These are phyloP conservation scores for Penicillium bialowiezense DNA, from an alignment of 495 filamentous ascomycete genomes.

Conservation along the genomic window DNA sequence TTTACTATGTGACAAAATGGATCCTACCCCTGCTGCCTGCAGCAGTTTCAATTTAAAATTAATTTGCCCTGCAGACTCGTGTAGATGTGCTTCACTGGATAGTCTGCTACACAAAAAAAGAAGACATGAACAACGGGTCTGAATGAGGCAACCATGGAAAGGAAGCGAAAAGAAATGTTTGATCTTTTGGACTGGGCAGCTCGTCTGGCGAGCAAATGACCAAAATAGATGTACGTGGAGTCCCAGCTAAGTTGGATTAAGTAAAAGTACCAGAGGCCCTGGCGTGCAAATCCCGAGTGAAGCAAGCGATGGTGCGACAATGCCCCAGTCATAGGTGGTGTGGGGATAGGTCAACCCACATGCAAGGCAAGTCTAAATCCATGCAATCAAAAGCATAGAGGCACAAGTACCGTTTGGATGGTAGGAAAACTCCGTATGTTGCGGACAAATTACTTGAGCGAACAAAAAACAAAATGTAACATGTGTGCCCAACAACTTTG, in stretches of 20 bases:
- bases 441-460: too few relatives aligned
- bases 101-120: too few relatives aligned
- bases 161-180: not conserved
- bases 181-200: not conserved
- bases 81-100: not conserved
- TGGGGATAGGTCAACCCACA: conserved; percentile 12
- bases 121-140: too few relatives aligned
- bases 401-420: too few relatives aligned
- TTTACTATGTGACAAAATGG: not conserved
- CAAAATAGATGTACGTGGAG: not conserved
- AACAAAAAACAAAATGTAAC: not conserved
- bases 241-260: not conserved
- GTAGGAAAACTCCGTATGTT: too few relatives aligned
- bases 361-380: conserved; percentile 5
- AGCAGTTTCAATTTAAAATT: conserved; percentile 2
- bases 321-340: conserved; percentile 7
- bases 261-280: not conserved
- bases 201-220: not conserved
- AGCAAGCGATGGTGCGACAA: conserved; percentile 23
- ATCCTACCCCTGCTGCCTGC: not conserved
- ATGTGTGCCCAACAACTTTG: not conserved
- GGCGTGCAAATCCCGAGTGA: conserved; percentile 2
- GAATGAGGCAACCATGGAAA: too few relatives aligned
- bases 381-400: too few relatives aligned
- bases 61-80: conserved; percentile 1